Evolutionary conservation across 495 filamentous ascomycete genomes (phyloP).

Genomic region (Hyaloscypha variabilis): DNA sequence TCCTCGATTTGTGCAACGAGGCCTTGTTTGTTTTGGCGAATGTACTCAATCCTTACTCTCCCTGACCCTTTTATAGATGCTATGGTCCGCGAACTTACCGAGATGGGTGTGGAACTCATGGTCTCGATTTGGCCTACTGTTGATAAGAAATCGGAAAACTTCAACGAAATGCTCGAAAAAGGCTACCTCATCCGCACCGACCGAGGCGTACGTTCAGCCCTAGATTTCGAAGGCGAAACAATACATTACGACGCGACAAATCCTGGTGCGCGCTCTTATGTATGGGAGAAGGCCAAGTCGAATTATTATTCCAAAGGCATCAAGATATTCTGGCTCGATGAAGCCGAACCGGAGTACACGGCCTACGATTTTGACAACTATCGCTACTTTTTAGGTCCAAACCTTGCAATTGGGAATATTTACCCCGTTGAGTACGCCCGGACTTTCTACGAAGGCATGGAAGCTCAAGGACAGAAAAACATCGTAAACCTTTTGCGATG

Average conservation of each 20-base stretch:
- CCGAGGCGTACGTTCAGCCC: conserved; percentile 51
- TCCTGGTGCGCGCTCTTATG: conserved; percentile 47
- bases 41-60: too few relatives aligned
- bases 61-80: too few relatives aligned
- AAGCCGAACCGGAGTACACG: conserved; percentile 61
- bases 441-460: conserved; percentile 59
- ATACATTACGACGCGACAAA: conserved; percentile 61
- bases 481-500: conserved; percentile 61
- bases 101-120: conserved; percentile 57
- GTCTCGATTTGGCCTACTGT: conserved; percentile 65
- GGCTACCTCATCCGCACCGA: conserved; percentile 56
- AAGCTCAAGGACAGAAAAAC: conserved; percentile 36
- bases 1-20: too few relatives aligned
- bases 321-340: conserved; percentile 62
- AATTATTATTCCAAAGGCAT: conserved; percentile 63
- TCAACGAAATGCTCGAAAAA: conserved; percentile 54
- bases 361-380: conserved; percentile 63
- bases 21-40: too few relatives aligned
- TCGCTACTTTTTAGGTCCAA: conserved; percentile 55
- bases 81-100: conserved; percentile 57
- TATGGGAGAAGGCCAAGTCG: conserved; percentile 56
- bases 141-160: conserved; percentile 54
- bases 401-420: conserved; percentile 56
- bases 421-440: conserved; percentile 57
- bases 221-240: conserved; percentile 55